These are phyloP conservation scores for Barbatosphaeria neglecta DNA, from an alignment of 495 filamentous ascomycete species.

Conservation along the genomic window DNA sequence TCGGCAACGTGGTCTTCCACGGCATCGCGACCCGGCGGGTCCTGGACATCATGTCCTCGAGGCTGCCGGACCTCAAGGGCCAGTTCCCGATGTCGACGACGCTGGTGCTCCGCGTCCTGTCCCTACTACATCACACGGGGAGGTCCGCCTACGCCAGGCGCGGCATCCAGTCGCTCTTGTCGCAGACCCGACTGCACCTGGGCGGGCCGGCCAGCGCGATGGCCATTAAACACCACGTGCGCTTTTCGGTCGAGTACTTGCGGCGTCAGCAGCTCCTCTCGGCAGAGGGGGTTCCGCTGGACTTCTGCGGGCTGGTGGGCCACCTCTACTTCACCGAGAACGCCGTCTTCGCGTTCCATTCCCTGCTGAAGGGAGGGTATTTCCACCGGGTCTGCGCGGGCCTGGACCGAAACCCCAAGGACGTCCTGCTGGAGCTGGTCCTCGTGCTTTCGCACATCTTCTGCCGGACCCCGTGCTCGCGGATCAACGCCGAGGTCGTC, in stretches of 20 bases:
- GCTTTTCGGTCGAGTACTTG: conserved; percentile 73
- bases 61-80: conserved; percentile 59
- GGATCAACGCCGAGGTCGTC: conserved; percentile 13
- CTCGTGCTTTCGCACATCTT: conserved; percentile 61
- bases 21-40: conserved; percentile 41
- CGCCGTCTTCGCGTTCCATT: conserved; percentile 60
- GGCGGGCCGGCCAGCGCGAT: conserved; percentile 49
- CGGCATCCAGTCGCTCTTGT: conserved; percentile 54
- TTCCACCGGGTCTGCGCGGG: conserved; percentile 51
- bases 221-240: conserved; percentile 59
- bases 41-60: conserved; percentile 54
- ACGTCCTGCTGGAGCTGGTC: conserved; percentile 37
- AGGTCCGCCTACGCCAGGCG: conserved; percentile 45
- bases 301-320: conserved; percentile 53
- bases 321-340: conserved; percentile 68
- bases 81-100: conserved; percentile 71
- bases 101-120: conserved; percentile 56
- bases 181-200: conserved; percentile 55
- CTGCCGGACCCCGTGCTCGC: conserved; percentile 10
- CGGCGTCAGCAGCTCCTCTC: conserved; percentile 54
- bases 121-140: conserved; percentile 51
- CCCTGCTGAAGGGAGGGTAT: conserved; percentile 54
- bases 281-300: conserved; percentile 46
- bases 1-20: conserved; percentile 74
- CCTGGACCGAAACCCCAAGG: conserved; percentile 25